Evolutionary conservation across 371 early-diverging fungal species (phyloP).

Genomic region (Mortierella sp.): DNA sequence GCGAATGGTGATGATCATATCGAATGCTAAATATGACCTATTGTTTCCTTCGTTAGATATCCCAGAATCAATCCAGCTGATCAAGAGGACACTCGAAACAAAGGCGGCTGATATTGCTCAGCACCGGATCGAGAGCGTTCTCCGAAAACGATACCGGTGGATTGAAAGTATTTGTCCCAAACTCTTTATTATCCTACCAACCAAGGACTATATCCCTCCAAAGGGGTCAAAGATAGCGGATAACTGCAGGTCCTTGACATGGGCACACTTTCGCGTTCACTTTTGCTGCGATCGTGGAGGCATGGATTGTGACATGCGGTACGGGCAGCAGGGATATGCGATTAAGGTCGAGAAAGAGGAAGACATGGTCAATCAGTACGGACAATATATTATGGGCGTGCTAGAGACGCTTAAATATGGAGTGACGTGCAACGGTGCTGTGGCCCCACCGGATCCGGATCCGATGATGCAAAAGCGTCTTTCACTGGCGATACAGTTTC

Average conservation of each 20-base stretch:
- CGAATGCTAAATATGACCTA: no score
- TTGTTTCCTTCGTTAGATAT: background rate
- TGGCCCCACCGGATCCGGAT: conserved; percentile 6
- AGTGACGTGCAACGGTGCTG: background rate
- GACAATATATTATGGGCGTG: conserved; percentile 25
- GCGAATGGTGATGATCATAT: no score
- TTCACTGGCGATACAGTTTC: conserved; percentile 11
- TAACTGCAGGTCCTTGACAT: conserved; percentile 3
- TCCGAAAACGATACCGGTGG: conserved; percentile 25
- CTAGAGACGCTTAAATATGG: conserved; percentile 32
- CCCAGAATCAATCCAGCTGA: background rate
- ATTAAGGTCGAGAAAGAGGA: background rate
- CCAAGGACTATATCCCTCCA: background rate
- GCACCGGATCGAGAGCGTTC: conserved; percentile 14
- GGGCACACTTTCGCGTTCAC: conserved; percentile 22
- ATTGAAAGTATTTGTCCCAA: conserved; percentile 19
- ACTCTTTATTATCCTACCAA: conserved; percentile 30
- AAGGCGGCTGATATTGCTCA: conserved; percentile 5
- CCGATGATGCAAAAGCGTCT: conserved; percentile 9
- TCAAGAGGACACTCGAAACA: background rate
- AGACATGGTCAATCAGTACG: conserved; percentile 6
- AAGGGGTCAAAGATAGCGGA: background rate
- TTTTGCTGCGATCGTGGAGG: conserved; percentile 43
- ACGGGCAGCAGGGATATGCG: conserved; percentile 10
- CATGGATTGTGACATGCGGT: conserved; percentile 12